Evolutionary conservation across 306 rosid genomes (phyloP), one percentile per base, ranked within the genome.

Genomic region (Astragalus membranaceus): DNA sequence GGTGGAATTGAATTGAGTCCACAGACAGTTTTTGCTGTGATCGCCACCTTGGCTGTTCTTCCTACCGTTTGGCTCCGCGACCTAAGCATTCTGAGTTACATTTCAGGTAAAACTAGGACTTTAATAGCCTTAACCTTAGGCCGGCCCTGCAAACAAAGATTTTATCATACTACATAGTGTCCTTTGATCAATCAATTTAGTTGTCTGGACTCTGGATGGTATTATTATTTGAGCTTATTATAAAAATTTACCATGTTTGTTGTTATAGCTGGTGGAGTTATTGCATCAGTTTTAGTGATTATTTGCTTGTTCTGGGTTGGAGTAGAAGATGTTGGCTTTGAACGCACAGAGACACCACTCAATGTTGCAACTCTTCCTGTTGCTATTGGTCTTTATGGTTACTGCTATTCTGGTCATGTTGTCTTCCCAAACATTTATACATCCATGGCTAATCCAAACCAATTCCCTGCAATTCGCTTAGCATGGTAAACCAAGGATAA

Each of bases 331-430:
- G 96, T 93, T 23, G 96, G 92, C 51, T 85, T 90, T 64, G 82
- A 85, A 10, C 82, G 73, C 80, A 77, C 81, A 58, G 96, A 89
- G 69, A 83, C 96, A n/a, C 63, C 89, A 36, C 80, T 93, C 69
- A 93, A 90, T 75, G 84, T 93, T 56, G 78, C 81, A 69, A 82
- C 90, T 46, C 80, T 93, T 61, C 98, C 98, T 42, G 98, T 93
- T 58, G 93, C 97, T 48, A 46, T 93, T n/a, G 98, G 98, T 76
- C 98, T 93, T 44, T 93, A 93, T 15, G 98, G 98, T 36, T 93
- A 80, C 86, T 93, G 98, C 86, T 93, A 90, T 84, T 93, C 98
- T 8, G 98, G 98, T 54, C 98, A 93, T 69, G 98, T 96, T 33
- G 98, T 93, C 43, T 90, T 93, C 79, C 98, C 98, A 3, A 93